Conservation (phyloP, 768 basidiomycete genomes). For the Melanogaster broomeanus region DNA sequence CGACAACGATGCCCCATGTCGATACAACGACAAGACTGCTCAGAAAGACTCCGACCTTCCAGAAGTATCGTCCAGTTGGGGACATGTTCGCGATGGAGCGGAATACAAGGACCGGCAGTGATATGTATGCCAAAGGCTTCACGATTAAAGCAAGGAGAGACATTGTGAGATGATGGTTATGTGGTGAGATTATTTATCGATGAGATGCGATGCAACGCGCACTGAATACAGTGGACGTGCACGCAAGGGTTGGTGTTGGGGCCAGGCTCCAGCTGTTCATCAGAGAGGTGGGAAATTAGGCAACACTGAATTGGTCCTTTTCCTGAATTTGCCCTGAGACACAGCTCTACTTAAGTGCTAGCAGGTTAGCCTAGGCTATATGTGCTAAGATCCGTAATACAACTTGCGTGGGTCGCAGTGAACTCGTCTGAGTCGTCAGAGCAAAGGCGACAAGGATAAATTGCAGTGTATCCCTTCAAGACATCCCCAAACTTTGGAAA, state of each 20-base stretch:
- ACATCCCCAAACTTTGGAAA: too few species aligned
- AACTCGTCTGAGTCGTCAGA: too few species aligned
- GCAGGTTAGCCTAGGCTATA: too few species aligned
- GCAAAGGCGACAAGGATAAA: too few species aligned
- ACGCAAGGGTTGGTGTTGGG: slow-evolving; percentile 10
- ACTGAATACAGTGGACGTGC: slow-evolving; percentile 26
- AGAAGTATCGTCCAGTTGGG: slow-evolving; percentile 66
- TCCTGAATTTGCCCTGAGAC: not conserved
- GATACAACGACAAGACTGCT: slow-evolving; percentile 71
- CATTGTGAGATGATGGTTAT: slow-evolving; percentile 43
- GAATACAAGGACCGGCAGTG: slow-evolving; percentile 68
- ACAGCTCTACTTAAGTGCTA: too few species aligned
- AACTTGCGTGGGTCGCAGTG: too few species aligned
- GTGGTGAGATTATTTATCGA: slow-evolving; percentile 15
- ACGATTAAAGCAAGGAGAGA: slow-evolving; percentile 59
- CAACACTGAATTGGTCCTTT: slow-evolving; percentile 4
- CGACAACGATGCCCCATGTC: slow-evolving; percentile 68
- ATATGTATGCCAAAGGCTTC: slow-evolving; percentile 76
- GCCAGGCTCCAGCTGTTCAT: slow-evolving; percentile 16
- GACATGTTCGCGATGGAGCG: slow-evolving; percentile 58
- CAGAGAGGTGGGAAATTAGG: slow-evolving; percentile 34
- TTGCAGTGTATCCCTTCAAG: too few species aligned
- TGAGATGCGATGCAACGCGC: slow-evolving; percentile 18
- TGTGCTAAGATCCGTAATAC: too few species aligned
- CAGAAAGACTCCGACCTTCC: slow-evolving; percentile 71